Percentiles rank a stretch among this genome's conserved stretches.
These are phyloP conservation scores for Suillus spraguei DNA, from an alignment of 768 basidiomycete species.

Conservation along the genomic window DNA sequence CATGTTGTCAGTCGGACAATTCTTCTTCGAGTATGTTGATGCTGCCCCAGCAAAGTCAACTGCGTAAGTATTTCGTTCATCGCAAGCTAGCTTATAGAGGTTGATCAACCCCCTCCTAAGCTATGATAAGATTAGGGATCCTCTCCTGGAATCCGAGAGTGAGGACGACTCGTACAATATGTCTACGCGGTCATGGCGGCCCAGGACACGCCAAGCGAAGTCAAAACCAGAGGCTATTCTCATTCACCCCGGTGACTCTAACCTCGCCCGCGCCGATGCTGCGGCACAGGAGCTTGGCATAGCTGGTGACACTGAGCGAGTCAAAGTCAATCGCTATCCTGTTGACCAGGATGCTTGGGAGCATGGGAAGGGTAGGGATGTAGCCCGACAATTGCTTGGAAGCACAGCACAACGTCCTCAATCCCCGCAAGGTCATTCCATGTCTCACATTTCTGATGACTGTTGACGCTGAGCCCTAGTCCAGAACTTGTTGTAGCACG, in stretches of 20 bases:
- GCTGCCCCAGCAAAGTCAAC: slow-evolving; percentile 7
- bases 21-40: slow-evolving; percentile 45
- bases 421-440: slow-evolving; percentile 4
- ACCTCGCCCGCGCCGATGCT: slow-evolving; percentile 67
- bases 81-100: neutral
- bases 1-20: slow-evolving; percentile 59
- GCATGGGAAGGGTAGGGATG: slow-evolving; percentile 50
- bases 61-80: neutral
- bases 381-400: slow-evolving; percentile 49
- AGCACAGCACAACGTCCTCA: slow-evolving; percentile 14
- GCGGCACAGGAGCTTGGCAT: slow-evolving; percentile 58
- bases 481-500: neutral
- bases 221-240: slow-evolving; percentile 61
- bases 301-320: slow-evolving; percentile 49
- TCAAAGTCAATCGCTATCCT: slow-evolving; percentile 38
- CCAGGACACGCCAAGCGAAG: slow-evolving; percentile 44
- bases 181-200: slow-evolving; percentile 15
- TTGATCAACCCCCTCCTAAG: slow-evolving; percentile 15
- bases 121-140: slow-evolving; percentile 20
- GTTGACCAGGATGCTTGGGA: slow-evolving; percentile 49
- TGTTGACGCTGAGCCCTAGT: neutral
- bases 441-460: neutral
- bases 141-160: slow-evolving; percentile 23
- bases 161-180: neutral
- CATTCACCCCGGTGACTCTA: slow-evolving; percentile 65